Percentiles rank a stretch among this genome's conserved stretches.
Evolutionary conservation across 768 basidiomycete genomes (phyloP).

Genomic region (Pleurotus djamor): DNA sequence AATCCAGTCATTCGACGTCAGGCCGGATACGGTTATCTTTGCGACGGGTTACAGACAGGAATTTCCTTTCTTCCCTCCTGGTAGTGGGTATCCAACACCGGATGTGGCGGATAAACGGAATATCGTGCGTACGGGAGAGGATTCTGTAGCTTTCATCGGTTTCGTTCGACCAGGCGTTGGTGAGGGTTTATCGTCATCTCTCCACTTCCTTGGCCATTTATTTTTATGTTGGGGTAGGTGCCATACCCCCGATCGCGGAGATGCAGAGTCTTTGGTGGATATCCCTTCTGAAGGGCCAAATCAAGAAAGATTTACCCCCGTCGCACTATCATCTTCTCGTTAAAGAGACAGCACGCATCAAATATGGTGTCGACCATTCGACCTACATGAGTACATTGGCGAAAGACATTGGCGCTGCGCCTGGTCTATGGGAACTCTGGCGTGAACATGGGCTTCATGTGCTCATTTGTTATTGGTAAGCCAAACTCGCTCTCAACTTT

Average conservation of each 20-base stretch:
- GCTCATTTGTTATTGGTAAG: conserved; percentile 51
- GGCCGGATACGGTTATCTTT: conserved; percentile 46
- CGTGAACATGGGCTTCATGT: conserved; percentile 48
- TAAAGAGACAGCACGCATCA: conserved; percentile 47
- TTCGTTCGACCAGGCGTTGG: conserved; percentile 59
- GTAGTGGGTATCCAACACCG: conserved; percentile 35
- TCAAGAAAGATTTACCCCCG: conserved; percentile 37
- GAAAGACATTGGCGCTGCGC: conserved; percentile 53
- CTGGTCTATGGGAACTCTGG: conserved; percentile 46
- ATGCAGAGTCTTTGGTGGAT: conserved; percentile 62
- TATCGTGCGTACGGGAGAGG: conserved; percentile 38
- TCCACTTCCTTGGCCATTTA: conserved; percentile 12
- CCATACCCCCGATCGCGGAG: conserved; percentile 59
- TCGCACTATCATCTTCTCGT: conserved; percentile 56
- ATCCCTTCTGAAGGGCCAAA: conserved; percentile 38
- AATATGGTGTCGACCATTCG: conserved; percentile 59
- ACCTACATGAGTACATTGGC: conserved; percentile 57
- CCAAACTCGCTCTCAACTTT: not conserved
- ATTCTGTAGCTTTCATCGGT: conserved; percentile 51
- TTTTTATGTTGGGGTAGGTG: conserved; percentile 25
- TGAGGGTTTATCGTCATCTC: conserved; percentile 19
- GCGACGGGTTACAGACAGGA: conserved; percentile 49
- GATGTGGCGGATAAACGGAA: conserved; percentile 42
- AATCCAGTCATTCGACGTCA: conserved; percentile 34
- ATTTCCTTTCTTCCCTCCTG: conserved; percentile 36